Base-by-base conservation (phyloP, 225 moss, liverwort and hornwort species). In the Antitrichia curtipendula region DNA sequence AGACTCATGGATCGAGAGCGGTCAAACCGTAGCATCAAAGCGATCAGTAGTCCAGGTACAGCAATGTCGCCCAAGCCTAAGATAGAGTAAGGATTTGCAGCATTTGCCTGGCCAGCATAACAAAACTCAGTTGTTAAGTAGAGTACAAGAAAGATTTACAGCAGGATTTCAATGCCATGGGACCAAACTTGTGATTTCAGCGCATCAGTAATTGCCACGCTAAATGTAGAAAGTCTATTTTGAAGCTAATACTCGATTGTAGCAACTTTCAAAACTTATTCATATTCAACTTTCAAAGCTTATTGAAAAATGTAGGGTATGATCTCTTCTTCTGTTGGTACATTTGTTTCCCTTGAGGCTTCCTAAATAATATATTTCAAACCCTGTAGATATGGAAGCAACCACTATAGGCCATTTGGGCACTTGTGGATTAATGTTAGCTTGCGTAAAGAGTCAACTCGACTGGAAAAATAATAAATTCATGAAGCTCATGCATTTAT, bases 11-110 rank as follows among this genome's bases (percentile, higher is more conserved):
- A 93, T 73, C 99, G 93, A 40, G 92, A 94, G 54, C 91, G 94
- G 87, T 99, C 99, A 75, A 99, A 99, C 13, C 99, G 94, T 62
- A 99, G 91, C 99, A 99, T 99, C 80, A 99, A 89, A n/a, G 99
- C 99, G 59, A 99, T 99, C 76, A 99, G 92, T 52, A 99, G 93
- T 65, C 99, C 99, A 27, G 99, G 99, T 57, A 97, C 97, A 82
- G 99, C 99, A 84, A 99, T 94, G 88, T 97, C 99, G 68, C 99
- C 99, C 80, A 99, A 87, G 12, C 99, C 99, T 83, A 99, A 91
- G 82, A 99, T 99, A 9, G 99, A 97, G 86, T 99, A 99, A 40
- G 97, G 97, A 81, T 93, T 95, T 86, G 96, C 91, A 74, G 95
- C 89, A 70, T 95, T 95, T 83, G 95, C 95, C 97, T 97, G 74